A percentile compares a stretch with the other conserved stretches of the same genome.
These are phyloP conservation scores for Tylopilus sp. DNA, from an alignment of 768 basidiomycete genomes.

Conservation along the genomic window DNA sequence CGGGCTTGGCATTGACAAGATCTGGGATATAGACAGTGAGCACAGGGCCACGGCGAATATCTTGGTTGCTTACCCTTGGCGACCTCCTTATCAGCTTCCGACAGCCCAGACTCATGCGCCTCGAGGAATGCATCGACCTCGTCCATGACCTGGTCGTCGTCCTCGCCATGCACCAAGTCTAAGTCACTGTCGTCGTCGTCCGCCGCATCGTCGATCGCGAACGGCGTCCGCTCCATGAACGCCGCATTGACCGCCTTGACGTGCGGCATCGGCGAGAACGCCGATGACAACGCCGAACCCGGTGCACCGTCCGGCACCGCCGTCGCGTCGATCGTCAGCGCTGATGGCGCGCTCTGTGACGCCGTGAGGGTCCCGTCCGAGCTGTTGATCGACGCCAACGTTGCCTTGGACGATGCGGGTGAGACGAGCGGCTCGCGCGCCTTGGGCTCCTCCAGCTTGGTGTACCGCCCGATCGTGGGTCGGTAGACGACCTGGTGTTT, in stretches of 20 bases:
- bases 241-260: slow-evolving; percentile 76
- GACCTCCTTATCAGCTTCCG: slow-evolving; percentile 73
- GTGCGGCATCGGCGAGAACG: slow-evolving; percentile 43
- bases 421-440: slow-evolving; percentile 85
- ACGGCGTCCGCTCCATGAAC: slow-evolving; percentile 87
- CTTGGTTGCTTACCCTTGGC: slow-evolving; percentile 56
- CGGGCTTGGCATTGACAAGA: slow-evolving; percentile 57
- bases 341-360: slow-evolving; percentile 40
- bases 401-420: slow-evolving; percentile 66
- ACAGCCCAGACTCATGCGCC: slow-evolving; percentile 84
- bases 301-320: slow-evolving; percentile 20
- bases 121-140: slow-evolving; percentile 96
- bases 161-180: slow-evolving; percentile 49
- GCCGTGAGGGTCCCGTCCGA: slow-evolving; percentile 23
- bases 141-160: slow-evolving; percentile 81
- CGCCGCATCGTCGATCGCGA: slow-evolving; percentile 91
- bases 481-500: slow-evolving; percentile 81
- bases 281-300: slow-evolving; percentile 23
- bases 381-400: slow-evolving; percentile 39
- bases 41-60: too few species aligned
- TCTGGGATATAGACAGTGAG: slow-evolving; percentile 34
- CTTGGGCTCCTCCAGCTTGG: slow-evolving; percentile 81
- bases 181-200: slow-evolving; percentile 67
- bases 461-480: slow-evolving; percentile 85
- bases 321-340: slow-evolving; percentile 47